A percentile compares a stretch with the other conserved stretches of the same genome.
phyloP scores from a whole-genome alignment of 495 filamentous ascomycete genomes.

The Entonaema liquescens region DNA sequence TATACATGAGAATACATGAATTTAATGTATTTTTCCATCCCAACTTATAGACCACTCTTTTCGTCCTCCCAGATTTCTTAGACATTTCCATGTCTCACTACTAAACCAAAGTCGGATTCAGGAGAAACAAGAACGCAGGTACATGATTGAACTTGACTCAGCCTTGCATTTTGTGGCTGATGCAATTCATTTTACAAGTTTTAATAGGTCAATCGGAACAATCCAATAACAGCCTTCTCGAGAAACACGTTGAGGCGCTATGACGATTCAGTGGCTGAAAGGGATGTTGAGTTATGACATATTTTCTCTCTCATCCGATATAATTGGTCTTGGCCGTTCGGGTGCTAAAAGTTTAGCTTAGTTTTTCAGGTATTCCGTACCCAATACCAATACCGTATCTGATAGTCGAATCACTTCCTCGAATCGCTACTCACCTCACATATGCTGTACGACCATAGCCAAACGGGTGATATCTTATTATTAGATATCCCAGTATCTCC shows the following conservation, averaged over 20 bases:
- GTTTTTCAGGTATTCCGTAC: constrained; percentile 1
- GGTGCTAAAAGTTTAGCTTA: constrained; percentile 4
- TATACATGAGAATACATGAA: not conserved
- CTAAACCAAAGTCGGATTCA: not conserved
- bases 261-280: constrained; percentile 41
- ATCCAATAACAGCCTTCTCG: constrained; percentile 37
- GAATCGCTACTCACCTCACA: constrained; percentile 11
- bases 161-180: constrained; percentile 40
- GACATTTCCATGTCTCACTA: not conserved
- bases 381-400: not conserved
- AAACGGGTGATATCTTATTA: constrained; percentile 30
- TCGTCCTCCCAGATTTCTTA: not conserved
- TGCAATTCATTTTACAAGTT: not conserved
- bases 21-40: not conserved
- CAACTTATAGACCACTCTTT: not conserved
- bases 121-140: not conserved
- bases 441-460: constrained; percentile 28
- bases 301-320: constrained; percentile 20
- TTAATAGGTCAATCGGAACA: constrained; percentile 26
- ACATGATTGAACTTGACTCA: not conserved
- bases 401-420: constrained; percentile 20
- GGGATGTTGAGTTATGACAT: constrained; percentile 17
- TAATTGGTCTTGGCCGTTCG: not conserved
- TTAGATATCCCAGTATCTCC: constrained; percentile 29
- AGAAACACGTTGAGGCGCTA: constrained; percentile 37